Conservation (phyloP, 75 land plant species). For the Sequoia sempervirens region DNA sequence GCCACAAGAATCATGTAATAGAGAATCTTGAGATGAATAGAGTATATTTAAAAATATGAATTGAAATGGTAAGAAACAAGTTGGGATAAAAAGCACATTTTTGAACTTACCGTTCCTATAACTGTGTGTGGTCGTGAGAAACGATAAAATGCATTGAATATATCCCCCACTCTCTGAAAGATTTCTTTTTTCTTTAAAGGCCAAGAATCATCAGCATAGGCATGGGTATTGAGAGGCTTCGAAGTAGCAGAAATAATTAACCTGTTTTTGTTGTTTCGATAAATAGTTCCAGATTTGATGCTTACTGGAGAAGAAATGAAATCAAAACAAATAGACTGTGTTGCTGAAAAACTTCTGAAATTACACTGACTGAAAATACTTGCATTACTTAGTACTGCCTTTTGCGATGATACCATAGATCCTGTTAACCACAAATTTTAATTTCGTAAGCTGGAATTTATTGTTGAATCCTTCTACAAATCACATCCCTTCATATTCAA, state of each 20-base stretch:
- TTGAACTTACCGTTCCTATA: conserved; percentile 76
- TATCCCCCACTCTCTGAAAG: neutral
- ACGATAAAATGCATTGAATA: conserved; percentile 63
- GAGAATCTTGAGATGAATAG: neutral
- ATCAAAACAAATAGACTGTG: neutral
- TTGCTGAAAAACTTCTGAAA: neutral
- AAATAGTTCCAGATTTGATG: neutral
- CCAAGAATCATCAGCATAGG: conserved; percentile 5
- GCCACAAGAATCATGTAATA: conserved; percentile 2
- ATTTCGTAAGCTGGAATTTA: neutral
- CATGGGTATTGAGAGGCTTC: conserved; percentile 1
- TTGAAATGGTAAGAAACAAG: neutral
- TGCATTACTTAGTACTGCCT: neutral
- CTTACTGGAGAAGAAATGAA: neutral
- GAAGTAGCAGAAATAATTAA: neutral
- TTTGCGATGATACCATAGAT: neutral
- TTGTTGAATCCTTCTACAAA: neutral
- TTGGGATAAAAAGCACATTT: neutral
- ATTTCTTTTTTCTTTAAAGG: neutral
- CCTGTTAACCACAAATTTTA: conserved; percentile 9
- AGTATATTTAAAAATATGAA: neutral
- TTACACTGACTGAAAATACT: neutral
- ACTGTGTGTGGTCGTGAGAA: conserved; percentile 97
- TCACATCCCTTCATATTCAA: neutral
- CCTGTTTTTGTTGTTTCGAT: neutral